Conservation (phyloP, 495 filamentous ascomycete genomes). For the Hyaloscypha finlandica region DNA sequence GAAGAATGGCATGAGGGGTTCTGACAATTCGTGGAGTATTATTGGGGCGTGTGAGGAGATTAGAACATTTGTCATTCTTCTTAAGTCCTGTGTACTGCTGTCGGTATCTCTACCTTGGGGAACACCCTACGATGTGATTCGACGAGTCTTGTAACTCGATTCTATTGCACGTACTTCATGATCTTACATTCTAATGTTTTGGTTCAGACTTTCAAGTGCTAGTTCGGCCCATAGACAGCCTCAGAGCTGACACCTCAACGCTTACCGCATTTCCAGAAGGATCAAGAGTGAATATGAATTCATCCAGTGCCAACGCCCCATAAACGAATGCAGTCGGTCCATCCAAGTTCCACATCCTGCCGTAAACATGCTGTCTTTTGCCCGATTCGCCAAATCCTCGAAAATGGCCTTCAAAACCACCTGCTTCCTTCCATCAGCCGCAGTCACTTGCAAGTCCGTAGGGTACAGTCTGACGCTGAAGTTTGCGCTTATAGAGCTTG, state of each 20-base stretch:
- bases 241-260: constrained; percentile 34
- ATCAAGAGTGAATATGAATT: constrained; percentile 52
- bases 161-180: no score
- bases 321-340: constrained; percentile 45
- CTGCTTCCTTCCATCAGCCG: constrained; percentile 3
- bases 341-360: constrained; percentile 31
- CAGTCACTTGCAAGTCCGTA: constrained; percentile 32
- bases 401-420: not conserved
- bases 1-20: no score
- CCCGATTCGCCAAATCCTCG: constrained; percentile 1
- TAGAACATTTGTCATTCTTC: no score
- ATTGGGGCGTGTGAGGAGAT: no score
- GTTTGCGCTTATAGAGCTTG: constrained; percentile 31
- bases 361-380: not conserved
- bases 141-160: no score
- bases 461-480: constrained; percentile 43
- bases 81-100: no score
- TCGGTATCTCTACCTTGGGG: no score
- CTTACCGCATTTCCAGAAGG: constrained; percentile 41
- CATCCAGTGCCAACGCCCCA: constrained; percentile 45
- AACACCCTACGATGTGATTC: no score
- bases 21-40: no score
- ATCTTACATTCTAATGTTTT: no score
- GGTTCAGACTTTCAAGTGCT: no score
- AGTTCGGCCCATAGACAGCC: not conserved